These are phyloP conservation scores for Globisporangium mamillatum DNA, from an alignment of 352 stramenopile genomes.

Conservation along the genomic window DNA sequence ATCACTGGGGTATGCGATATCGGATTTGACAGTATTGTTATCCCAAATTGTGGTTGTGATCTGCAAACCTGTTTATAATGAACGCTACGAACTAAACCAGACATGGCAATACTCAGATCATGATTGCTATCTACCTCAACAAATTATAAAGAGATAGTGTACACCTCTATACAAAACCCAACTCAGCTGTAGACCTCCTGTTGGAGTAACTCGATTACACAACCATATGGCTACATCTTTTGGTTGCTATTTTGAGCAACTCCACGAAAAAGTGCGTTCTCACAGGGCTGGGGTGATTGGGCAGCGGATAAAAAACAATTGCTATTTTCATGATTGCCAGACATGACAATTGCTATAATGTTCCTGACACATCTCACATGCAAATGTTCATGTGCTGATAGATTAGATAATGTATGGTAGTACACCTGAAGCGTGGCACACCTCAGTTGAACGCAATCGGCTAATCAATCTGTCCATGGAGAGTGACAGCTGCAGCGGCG, in stretches of 20 bases:
- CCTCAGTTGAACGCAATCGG: no score
- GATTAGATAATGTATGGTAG: no score
- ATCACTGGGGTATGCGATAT: no score
- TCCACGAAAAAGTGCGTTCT: background rate
- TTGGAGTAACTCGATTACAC: background rate
- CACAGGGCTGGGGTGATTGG: no score
- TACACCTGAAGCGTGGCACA: no score
- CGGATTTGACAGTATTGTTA: background rate
- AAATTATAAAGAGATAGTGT: background rate
- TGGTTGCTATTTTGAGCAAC: background rate
- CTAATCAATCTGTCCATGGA: background rate
- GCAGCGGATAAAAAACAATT: no score
- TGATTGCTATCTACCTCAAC: background rate
- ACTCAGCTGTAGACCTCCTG: background rate
- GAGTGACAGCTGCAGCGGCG: background rate
- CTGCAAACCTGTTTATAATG: background rate
- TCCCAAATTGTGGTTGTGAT: no score
- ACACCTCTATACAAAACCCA: background rate
- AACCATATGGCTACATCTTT: background rate
- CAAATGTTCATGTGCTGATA: no score
- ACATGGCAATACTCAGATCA: background rate
- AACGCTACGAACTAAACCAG: background rate
- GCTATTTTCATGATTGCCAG: no score
- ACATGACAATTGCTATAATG: no score
- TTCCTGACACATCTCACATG: no score